Conservation (phyloP, 1,139 yeast species). For the Oligophagozyma castellii region DNA sequence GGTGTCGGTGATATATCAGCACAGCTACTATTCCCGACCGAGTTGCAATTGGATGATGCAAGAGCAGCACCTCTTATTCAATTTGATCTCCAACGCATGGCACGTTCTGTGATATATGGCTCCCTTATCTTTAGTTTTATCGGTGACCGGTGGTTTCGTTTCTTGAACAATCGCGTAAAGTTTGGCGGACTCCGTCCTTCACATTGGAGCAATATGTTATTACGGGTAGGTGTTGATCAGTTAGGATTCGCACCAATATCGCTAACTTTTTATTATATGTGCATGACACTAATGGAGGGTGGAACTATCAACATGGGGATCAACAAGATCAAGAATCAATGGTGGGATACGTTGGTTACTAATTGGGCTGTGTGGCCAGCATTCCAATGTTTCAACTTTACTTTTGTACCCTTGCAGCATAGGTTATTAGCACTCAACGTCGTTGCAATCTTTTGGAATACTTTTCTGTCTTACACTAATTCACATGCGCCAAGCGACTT, state of each 20-base stretch:
- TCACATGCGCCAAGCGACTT: slow-evolving; percentile 10
- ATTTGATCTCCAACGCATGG: slow-evolving; percentile 35
- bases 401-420: slow-evolving; percentile 53
- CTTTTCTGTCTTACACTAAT: slow-evolving; percentile 51
- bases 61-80: slow-evolving; percentile 15
- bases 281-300: slow-evolving; percentile 57
- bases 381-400: slow-evolving; percentile 62
- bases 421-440: slow-evolving; percentile 58
- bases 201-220: slow-evolving; percentile 24
- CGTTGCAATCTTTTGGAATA: slow-evolving; percentile 75
- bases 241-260: slow-evolving; percentile 62
- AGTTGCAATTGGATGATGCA: slow-evolving; percentile 8
- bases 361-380: slow-evolving; percentile 88
- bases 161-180: slow-evolving; percentile 34
- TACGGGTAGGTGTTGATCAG: slow-evolving; percentile 61
- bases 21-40: slow-evolving; percentile 34
- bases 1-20: slow-evolving; percentile 69
- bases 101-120: slow-evolving; percentile 62
- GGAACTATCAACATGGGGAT: slow-evolving; percentile 26
- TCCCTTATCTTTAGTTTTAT: slow-evolving; percentile 65
- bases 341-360: slow-evolving; percentile 47
- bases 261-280: slow-evolving; percentile 51
- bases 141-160: slow-evolving; percentile 56
- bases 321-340: slow-evolving; percentile 33
- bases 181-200: slow-evolving; percentile 17